Evolutionary conservation across 108 stramenopile genomes (phyloP), one percentile per base, ranked within the genome.

Genomic region (Bacterosira constricta): DNA sequence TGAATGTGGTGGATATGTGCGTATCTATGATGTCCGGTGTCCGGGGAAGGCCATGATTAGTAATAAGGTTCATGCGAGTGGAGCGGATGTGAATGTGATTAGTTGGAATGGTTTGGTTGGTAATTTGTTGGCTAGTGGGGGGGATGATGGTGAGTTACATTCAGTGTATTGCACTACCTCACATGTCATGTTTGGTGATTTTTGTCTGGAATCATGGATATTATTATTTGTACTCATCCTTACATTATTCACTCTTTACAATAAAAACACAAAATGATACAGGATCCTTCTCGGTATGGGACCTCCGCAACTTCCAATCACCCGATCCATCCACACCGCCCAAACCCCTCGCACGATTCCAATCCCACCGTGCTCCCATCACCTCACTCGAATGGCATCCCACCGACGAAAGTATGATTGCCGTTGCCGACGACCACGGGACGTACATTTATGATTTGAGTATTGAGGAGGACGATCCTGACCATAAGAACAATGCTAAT

Each of bases 361-460:
- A 90, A 23, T 94, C 85, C 46, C 97, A 98, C 69, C 81, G 83
- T 47, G 83, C 82, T 17, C 97, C 98, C 53, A 96, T 99, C 53
- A 97, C 97, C 1, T 88, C 89, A 21, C 85, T 98, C 37, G 91
- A 97, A 83, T 99, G 99, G 99, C 92, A 97, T 73, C 97, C 98
- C 7, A 96, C 94, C 7, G 99, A 99, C 74, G 98, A 98, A 73
- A 88, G 84, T 45, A 49, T 49, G 47, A 49, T 49, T 25, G 47
- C 47, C 9, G 47, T 49, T 21, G 26, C 29, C 30, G 94, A 96
- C 51, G 96, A 92, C 30, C 91, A 90, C 51, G 91, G 94, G 9
- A 88, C 93, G 49, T 92, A 94, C 60, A 75, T 99, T 50, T 99
- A 98, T 75, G 99, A 99, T 70, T 76, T 99, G 49, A 90, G 89